Base-by-base conservation (phyloP, 805 yeast species). In the Ogataea philodendri region DNA sequence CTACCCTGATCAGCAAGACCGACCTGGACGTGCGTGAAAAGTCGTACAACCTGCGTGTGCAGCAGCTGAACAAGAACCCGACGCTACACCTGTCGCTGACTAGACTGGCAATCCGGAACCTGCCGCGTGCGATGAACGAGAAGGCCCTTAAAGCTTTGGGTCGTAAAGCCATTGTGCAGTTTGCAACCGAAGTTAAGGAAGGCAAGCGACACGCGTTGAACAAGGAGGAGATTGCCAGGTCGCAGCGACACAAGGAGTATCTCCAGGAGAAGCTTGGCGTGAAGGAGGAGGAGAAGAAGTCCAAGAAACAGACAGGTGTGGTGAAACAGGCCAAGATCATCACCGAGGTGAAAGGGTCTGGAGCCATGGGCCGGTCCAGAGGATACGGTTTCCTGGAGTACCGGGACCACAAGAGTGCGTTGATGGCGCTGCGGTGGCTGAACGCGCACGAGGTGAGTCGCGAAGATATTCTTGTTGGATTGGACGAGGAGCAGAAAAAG, bases 351-450 rank as follows among this genome's bases (percentile, higher is more conserved):
- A 90, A 89, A 59, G 95, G 88, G 6, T 69, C 90, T 7, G 94
- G 95, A 14, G 82, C 81, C 16, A 63, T 71, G 18, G 98, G 98
- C 38, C 75, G 98, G 62, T 81, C 93, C 55, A 81, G 97, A 69
- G 98, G 98, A 42, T 93, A 90, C 54, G 98, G 98, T 45, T 90
- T 93, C 70, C 63, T 93, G 28, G 97, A 93, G 63, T 88, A 72
- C 61, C 79, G 88, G 62, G 95, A 89, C 61, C 98, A 93, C 61
- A 84, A 83, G 61, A 60, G 81, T 45, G 97, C 98, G 1, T 71
- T 93, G 48, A 89, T 88, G 97, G 97, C 95, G 2, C 74, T 93
- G 38, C 78, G 98, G 69, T 93, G 96, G 96, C 71, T 93, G 59
- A 93, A 93, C 60, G 96, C 95, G 6, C 96, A 90, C 57, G 81